Evolutionary conservation across 2,329 filamentous ascomycete species (phyloP).

Genomic region (Chaetomium globosum): DNA sequence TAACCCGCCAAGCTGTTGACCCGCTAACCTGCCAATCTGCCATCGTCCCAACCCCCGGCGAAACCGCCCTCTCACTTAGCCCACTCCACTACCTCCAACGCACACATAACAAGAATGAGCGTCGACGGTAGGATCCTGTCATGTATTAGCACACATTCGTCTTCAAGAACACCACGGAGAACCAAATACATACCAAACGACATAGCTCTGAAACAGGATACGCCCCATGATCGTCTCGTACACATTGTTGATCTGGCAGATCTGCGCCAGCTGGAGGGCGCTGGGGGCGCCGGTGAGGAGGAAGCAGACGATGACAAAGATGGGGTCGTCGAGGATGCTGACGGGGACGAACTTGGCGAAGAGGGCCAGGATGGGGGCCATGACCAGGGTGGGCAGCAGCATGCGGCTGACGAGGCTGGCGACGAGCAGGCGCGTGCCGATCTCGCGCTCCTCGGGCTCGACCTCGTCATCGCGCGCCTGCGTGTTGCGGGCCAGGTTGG

Average conservation of each 20-base stretch:
- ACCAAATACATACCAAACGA: constrained; percentile 72
- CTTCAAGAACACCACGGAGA: neutral
- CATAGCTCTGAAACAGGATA: constrained; percentile 93
- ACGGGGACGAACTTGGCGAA: constrained; percentile 88
- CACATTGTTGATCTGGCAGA: constrained; percentile 96
- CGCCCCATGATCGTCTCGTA: constrained; percentile 94
- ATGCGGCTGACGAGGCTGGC: constrained; percentile 87
- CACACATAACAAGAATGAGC: constrained; percentile 84
- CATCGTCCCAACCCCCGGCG: too few relatives aligned
- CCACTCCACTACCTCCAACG: constrained; percentile 92
- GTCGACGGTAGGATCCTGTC: constrained; percentile 89
- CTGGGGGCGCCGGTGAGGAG: constrained; percentile 91
- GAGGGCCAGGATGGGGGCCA: constrained; percentile 86
- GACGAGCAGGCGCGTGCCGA: constrained; percentile 76
- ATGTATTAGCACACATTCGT: constrained; percentile 15
- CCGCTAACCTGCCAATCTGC: constrained; percentile 1
- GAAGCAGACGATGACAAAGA: constrained; percentile 98
- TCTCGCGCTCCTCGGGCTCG: constrained; percentile 70
- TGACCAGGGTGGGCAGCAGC: constrained; percentile 86
- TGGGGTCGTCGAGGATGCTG: constrained; percentile 94
- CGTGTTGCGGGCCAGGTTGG: constrained; percentile 91
- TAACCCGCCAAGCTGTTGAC: too few relatives aligned
- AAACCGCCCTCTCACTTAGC: constrained; percentile 46
- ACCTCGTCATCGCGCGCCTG: constrained; percentile 63
- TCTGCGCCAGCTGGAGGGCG: constrained; percentile 92